Conservation (phyloP, 169 alveolate genomes). For the Cystoisospora suis region DNA sequence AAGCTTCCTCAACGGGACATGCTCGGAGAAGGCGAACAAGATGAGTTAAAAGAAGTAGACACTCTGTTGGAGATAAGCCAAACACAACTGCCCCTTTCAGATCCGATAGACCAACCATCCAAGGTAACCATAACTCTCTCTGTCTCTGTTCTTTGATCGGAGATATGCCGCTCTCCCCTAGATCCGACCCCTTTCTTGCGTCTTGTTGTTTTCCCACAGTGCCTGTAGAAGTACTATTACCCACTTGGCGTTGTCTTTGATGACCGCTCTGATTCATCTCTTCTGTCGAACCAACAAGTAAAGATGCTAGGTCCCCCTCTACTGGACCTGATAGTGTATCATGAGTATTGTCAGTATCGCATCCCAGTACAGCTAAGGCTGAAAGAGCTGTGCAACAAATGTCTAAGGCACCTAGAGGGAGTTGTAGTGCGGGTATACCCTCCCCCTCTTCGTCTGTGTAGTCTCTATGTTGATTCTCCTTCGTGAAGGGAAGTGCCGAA, state of each 20-base stretch:
- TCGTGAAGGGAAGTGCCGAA: too few relatives aligned
- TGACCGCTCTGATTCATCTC: not conserved
- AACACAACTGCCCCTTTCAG: constrained; percentile 10
- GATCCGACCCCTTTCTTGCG: not conserved
- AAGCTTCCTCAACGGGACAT: constrained; percentile 37
- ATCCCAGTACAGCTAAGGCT: constrained; percentile 24
- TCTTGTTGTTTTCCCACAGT: not conserved
- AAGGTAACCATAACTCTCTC: constrained; percentile 22
- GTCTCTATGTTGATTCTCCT: too few relatives aligned
- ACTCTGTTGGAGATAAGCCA: constrained; percentile 38
- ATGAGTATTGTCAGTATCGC: constrained; percentile 22
- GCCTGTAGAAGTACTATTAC: not conserved
- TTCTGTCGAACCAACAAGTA: not conserved
- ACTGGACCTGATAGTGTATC: too few relatives aligned
- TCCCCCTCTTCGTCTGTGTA: too few relatives aligned
- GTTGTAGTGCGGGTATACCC: too few relatives aligned
- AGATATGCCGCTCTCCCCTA: not conserved
- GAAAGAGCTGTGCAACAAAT: constrained; percentile 2
- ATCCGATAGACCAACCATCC: constrained; percentile 47
- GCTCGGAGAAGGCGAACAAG: constrained; percentile 29
- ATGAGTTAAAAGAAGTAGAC: not conserved
- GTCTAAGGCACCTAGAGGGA: too few relatives aligned
- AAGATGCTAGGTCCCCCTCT: constrained; percentile 4
- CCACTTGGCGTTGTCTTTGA: too few relatives aligned
- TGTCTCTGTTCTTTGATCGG: not conserved